Evolutionary conservation across 1,139 yeast genomes (phyloP), one percentile per base, ranked within the genome.

Genomic region (Pneumocystis sp.): DNA sequence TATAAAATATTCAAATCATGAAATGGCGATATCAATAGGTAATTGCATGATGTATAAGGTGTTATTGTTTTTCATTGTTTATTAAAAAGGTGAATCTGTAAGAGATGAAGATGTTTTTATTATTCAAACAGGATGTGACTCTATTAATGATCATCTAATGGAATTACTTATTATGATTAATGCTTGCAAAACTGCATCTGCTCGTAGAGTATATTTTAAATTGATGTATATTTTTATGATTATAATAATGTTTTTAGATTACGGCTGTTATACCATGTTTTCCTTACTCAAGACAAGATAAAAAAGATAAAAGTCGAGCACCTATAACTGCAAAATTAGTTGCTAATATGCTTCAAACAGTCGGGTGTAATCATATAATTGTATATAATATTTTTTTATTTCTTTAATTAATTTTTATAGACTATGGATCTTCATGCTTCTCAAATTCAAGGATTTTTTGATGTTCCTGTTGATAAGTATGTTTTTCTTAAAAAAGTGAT

Each of bases 371-470:
- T 76, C 91, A 95, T 72, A 85, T 93, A 68, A 90, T 95, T 62
- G 45, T 40, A 29, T 21, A 15, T 31, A 21, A 12, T 39, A 19
- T 25, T 10, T 40, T 8, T 59, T 59, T 59, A 8, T 59, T 59
- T 39, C 25, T 29, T 40, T 59, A 29, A 59, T 59, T 59, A 29
- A 59, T 59, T 59, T 42, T 56, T 45, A 25, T 10, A 61, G 69
- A 93, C 99, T 12, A 91, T 93, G 97, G 99, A 95, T 74, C 80
- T 95, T 67, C 98, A 93, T 74, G 98, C 97, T 10, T 86, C 96
- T 19, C 98, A 93, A 76, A 93, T 93, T 72, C 98, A 93, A 78
- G 98, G 98, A 15, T 93, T 93, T 74, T 93, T 93, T 73, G 88
- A 88, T 70, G 91, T 89, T 17, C 98, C 98, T 0, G 98, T 93